Evolutionary conservation across 2,329 filamentous ascomycete species (phyloP), one percentile per base, ranked within the genome.

Genomic region (Dryadomyces quercivorus): DNA sequence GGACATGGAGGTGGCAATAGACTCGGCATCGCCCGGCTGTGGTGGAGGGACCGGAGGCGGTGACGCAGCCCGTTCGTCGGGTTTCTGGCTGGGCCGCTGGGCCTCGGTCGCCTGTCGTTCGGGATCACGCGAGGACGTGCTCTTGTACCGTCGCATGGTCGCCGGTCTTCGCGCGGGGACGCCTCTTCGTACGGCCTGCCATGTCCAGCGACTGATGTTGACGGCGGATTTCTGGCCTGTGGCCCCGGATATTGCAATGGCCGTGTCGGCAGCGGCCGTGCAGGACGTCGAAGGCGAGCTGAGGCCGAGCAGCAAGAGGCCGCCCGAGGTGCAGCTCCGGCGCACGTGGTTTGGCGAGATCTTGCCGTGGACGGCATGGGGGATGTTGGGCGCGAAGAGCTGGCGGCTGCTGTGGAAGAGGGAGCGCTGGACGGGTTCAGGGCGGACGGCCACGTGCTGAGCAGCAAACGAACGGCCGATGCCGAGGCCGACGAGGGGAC

Each of bases 311-410:
- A 81, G 71, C 26, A 81, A 66, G 40, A 80, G 67, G 6, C 78
- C 74, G 22, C 78, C 75, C 1, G 77, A 80, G 38, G 76, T 74
- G 62, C 78, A 77, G 61, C 74, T 76, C 56, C 71, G 72, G 12
- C 72, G 73, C 22, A 74, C 67, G 62, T 74, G 70, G 55, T 66
- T 65, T 26, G 65, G 61, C 56, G 67, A 65, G 49, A 66, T 58
- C 60, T 51, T 34, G 43, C 22, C 16, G 5, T 20, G 2, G 7
- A 26, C 15, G 16, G 16, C 16, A 40, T 16, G 49, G 10, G 13
- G 21, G n/a, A 34, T 18, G 16, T 36, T 22, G 18, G 53, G 21
- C 2, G 13, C 22, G 48, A 56, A 46, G 0, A 57, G n/a, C 6
- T 49, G 55, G 12, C 51, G 26, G 57, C 38, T 50, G 59, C 50